A percentile compares a stretch with the other conserved stretches of the same genome.
Conservation (phyloP, 2,329 filamentous ascomycete genomes). For the Boeremia exigua region DNA sequence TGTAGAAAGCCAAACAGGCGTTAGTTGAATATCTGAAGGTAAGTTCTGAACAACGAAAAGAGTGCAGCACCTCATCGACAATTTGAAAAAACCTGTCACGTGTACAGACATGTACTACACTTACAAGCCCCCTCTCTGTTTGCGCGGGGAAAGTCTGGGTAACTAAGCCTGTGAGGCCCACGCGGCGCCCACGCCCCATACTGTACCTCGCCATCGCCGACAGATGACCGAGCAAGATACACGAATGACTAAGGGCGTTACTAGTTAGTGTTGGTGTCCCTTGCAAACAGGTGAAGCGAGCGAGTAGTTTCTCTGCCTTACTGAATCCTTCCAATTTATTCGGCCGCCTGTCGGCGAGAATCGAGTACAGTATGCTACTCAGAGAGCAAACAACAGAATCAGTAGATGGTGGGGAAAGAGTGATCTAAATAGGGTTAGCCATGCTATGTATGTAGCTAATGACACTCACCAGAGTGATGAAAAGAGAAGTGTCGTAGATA, state of each 20-base stretch:
- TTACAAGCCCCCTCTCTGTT: constrained; percentile 29
- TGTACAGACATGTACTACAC: not conserved
- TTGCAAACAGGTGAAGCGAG: no score
- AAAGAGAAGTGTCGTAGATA: constrained; percentile 70
- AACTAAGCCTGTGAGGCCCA: constrained; percentile 67
- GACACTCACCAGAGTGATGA: constrained; percentile 61
- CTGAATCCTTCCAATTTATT: no score
- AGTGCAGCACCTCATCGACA: constrained; percentile 67
- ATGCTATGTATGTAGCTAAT: not conserved
- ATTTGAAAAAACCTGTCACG: constrained; percentile 51
- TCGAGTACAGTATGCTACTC: constrained; percentile 49
- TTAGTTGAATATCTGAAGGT: constrained; percentile 63
- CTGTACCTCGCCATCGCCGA: no score
- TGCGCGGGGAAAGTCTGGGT: constrained; percentile 68
- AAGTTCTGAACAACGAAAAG: constrained; percentile 61
- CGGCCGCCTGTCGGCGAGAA: no score
- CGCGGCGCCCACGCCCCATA: constrained; percentile 58
- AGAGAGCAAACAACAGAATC: constrained; percentile 69
- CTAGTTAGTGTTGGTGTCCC: no score
- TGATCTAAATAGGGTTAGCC: constrained; percentile 55
- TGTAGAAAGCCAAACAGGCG: constrained; percentile 66
- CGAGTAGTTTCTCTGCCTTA: no score
- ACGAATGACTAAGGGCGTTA: no score
- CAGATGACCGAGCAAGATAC: no score
- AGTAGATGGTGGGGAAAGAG: constrained; percentile 65